Evolutionary conservation across 257 asterid species (phyloP), one percentile per base, ranked within the genome.

Genomic region (Solanum clarkiae): DNA sequence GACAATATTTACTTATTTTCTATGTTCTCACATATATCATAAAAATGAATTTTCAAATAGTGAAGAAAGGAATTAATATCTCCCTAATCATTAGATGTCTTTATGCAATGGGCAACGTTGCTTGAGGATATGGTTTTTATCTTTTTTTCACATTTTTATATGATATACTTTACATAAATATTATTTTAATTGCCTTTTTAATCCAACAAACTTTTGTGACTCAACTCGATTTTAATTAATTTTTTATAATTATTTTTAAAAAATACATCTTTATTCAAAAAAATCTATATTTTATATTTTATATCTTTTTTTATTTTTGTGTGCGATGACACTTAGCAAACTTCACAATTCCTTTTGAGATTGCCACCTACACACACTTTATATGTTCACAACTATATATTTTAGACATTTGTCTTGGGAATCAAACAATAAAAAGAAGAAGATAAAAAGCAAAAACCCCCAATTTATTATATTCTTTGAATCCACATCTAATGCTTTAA

Each of bases 61-160:
- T 0, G 65, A 59, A 59, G 65, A 59, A 57, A 59, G 65, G 65
- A 20, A 59, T 26, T 59, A 59, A 20, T 59, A 59, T 59, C 29
- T 59, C 66, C 29, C 29, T 59, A 59, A 59, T 59, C 66, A 59
- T 22, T 22, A 29, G 22, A 66, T 66, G 74, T 36, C 47, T 66
- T 32, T 66, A 3, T 32, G 49, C 18, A 13, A 22, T 68, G 14
- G 24, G 75, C 15, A 32, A 14, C 49, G 20, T 68, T 68, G 49
- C 75, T 32, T 68, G 75, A 32, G 75, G 49, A 68, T 68, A 68
- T 32, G 75, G 75, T 68, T 68, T 68, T 68, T 22, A 16, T 40
- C 24, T 68, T 68, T 0, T 0, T 6, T 32, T 17, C 42, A 36
- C 49, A 32, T 62, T 62, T 62, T 0, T 22, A 22, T 62, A 62